Evolutionary conservation across 345 rosid genomes (phyloP), one percentile per base, ranked within the genome.

Genomic region (Streptanthus diversifolius): DNA sequence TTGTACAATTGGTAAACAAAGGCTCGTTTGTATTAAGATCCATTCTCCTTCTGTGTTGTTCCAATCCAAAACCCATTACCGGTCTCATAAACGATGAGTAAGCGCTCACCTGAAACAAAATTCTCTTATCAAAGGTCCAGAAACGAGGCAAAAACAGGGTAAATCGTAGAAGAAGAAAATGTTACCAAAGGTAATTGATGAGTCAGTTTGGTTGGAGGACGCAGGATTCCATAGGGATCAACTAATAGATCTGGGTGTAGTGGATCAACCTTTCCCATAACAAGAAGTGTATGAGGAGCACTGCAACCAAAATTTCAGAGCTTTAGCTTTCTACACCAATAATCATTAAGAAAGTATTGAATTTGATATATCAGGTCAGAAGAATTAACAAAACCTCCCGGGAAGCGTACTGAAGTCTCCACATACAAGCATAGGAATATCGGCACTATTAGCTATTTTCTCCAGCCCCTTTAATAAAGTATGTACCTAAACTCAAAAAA

Each of bases 381-480:
- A 18, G 39, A 12, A 82, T 80, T 40, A 48, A 67, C 77, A 83
- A 68, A 48, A 88, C 99, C 99, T 95, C 69, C 93, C 97, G 25
- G 99, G 99, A 71, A 83, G 77, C 3, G 99, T 90, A 83, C 85
- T 88, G 76, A 95, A 95, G 83, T 95, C 99, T 49, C 99, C 99
- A 84, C 98, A 95, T 19, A 95, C 95, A 82, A 95, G 71, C 98
- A 91, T 91, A 22, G 99, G 99, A 74, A 95, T 95, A 82, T 91
- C 93, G 3, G 96, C 93, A 68, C 98, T 90, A 30, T 93, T 92
- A 45, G 98, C 99, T 63, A 95, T 91, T 80, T 95, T 95, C 78
- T 95, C 99, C 82, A 95, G 80, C 47, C 99, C 99, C 77, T 95
- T 95, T 73, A 95, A 68, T 33, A 95, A 93, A 5, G 99, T 95